Conservation (phyloP, 345 rosid species). For the Pistacia integerrima region DNA sequence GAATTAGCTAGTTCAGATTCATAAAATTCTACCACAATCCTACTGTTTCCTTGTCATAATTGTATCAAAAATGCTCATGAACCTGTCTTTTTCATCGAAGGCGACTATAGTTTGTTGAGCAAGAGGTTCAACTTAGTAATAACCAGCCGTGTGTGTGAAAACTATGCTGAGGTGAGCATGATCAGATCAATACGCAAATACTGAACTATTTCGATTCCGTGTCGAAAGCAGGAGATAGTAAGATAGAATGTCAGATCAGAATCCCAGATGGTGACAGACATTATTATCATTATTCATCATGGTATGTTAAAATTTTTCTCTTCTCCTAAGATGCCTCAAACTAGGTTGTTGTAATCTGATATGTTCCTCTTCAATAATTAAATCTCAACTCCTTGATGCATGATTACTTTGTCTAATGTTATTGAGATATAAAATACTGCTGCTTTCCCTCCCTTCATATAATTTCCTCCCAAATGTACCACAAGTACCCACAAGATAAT, state of each 20-base stretch:
- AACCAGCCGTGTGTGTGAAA: neutral
- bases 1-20: neutral
- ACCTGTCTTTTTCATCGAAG: constrained; percentile 7
- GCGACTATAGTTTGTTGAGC: constrained; percentile 4
- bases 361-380: constrained; percentile 11
- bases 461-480: neutral
- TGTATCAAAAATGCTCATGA: constrained; percentile 12
- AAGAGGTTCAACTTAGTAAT: neutral
- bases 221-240: neutral
- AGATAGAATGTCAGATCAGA: constrained; percentile 21
- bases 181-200: neutral
- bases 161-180: neutral
- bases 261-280: neutral
- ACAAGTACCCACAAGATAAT: neutral
- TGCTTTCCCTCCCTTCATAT: constrained; percentile 4
- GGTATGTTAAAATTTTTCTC: constrained; percentile 19
- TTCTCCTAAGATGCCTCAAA: constrained; percentile 23
- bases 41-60: constrained; percentile 11
- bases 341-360: constrained; percentile 14
- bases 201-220: neutral
- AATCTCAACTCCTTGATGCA: neutral
- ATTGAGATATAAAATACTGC: constrained; percentile 11
- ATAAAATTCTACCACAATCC: neutral
- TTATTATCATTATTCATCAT: neutral
- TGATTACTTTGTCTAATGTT: constrained; percentile 3